These are phyloP conservation scores for Euphorbia tirucalli DNA, from an alignment of 345 rosid genomes.

Conservation along the genomic window DNA sequence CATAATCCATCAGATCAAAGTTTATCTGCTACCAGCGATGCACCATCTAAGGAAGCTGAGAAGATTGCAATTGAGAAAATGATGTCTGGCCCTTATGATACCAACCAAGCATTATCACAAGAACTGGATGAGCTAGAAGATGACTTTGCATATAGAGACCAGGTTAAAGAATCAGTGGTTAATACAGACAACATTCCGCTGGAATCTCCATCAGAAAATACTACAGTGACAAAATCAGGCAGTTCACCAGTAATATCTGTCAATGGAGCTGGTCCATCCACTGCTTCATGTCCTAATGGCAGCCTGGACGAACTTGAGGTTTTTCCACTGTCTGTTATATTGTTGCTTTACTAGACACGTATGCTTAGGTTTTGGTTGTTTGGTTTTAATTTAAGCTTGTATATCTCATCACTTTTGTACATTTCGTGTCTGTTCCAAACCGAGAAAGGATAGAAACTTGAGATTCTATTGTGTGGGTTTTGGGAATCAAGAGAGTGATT, in stretches of 20 bases:
- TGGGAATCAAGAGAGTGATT: not conserved
- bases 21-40: constrained; percentile 28
- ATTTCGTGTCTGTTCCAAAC: not conserved
- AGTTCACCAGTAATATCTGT: constrained; percentile 24
- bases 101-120: constrained; percentile 47
- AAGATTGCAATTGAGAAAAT: constrained; percentile 61
- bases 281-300: constrained; percentile 30
- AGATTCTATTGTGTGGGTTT: no score
- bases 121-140: constrained; percentile 84
- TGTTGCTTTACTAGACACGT: not conserved
- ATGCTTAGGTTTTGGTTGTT: not conserved
- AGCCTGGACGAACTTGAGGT: constrained; percentile 93
- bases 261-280: constrained; percentile 36
- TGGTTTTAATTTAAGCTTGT: not conserved
- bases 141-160: constrained; percentile 45
- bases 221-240: not conserved
- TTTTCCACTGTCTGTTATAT: constrained; percentile 11
- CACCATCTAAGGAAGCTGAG: constrained; percentile 54
- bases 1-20: constrained; percentile 17
- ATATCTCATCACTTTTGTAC: not conserved
- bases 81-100: constrained; percentile 48
- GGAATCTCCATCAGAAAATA: constrained; percentile 31
- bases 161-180: constrained; percentile 27
- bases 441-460: no score
- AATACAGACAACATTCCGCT: constrained; percentile 20